Percentiles rank a stretch among this genome's conserved stretches.
Conservation (phyloP, 1,284 basidiomycete genomes). For the Testicularia cyperi region DNA sequence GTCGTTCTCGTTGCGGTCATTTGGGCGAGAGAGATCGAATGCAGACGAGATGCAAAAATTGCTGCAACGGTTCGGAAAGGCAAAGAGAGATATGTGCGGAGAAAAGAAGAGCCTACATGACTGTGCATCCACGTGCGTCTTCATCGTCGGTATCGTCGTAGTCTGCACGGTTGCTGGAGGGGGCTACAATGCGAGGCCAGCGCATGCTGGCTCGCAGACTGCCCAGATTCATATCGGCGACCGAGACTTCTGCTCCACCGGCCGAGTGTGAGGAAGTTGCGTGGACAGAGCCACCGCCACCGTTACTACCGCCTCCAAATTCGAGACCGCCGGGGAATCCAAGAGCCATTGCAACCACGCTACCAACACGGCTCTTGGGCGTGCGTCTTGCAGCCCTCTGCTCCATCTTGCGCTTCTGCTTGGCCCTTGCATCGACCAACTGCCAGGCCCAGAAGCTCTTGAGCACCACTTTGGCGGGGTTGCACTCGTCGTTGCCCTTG, state of each 20-base stretch:
- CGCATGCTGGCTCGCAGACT: background rate
- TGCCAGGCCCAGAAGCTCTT: conserved; percentile 52
- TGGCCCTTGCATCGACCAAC: conserved; percentile 25
- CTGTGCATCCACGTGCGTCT: conserved; percentile 31
- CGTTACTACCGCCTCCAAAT: too few relatives aligned
- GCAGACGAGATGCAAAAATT: too few relatives aligned
- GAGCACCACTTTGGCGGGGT: conserved; percentile 30
- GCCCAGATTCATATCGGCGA: too few relatives aligned
- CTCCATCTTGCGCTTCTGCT: conserved; percentile 29
- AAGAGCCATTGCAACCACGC: conserved; percentile 28
- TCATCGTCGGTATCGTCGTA: conserved; percentile 13
- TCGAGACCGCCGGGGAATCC: conserved; percentile 4
- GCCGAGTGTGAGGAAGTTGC: conserved; percentile 5
- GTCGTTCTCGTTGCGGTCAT: too few relatives aligned
- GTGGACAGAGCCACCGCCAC: background rate
- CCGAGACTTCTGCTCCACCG: too few relatives aligned
- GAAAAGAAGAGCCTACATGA: conserved; percentile 6
- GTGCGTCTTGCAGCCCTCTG: conserved; percentile 8
- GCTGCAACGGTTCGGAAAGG: background rate
- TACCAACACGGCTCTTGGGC: conserved; percentile 6
- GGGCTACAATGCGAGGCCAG: background rate
- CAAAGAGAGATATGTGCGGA: background rate
- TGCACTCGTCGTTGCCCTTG: conserved; percentile 37
- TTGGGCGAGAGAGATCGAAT: too few relatives aligned
- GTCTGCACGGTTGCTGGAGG: conserved; percentile 2